Base-by-base conservation (phyloP, 257 asterid genomes). In the Leonotis leonurus region DNA sequence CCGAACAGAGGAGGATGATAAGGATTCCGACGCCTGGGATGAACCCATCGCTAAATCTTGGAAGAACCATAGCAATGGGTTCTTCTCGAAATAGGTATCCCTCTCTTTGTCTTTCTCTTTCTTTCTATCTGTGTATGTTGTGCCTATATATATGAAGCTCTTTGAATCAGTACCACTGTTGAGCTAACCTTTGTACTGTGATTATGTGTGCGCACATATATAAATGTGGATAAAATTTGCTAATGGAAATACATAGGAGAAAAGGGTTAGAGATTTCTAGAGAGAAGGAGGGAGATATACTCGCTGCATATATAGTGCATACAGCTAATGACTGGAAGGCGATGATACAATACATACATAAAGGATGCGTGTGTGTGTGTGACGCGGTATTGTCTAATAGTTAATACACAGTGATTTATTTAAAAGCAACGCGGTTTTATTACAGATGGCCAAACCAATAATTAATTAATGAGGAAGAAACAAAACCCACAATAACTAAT, bases 41-140 rank as follows among this genome's bases (percentile, higher is more conserved):
- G 24, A 69, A 10, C 17, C 33, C 64, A 18, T 43, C 60, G 50
- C 9, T 17, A 16, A 61, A 60, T 55, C 72, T 54, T 16, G 67
- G 49, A 66, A 58, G 48, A 74, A 60, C 72, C 95, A 86, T 86
- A 26, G 14, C 51, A 55, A 32, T 63, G 77, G 71, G 45, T 75
- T 64, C 50, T 73, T 62, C 75, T 68, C 58, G 33, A 51, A 64
- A 6, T 29, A 0, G n/a, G n/a, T 18, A 16, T 51, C 13, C 26
- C 10, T 37, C 21, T 56, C 4, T n/a, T n/a, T n/a, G n/a, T n/a
- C n/a, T n/a, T n/a, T n/a, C n/a, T n/a, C n/a, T n/a, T n/a, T n/a
- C n/a, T n/a, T n/a, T n/a, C n/a, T n/a, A n/a, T n/a, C n/a, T n/a
- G n/a, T n/a, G n/a, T n/a, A n/a, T n/a, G n/a, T n/a, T n/a, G n/a